These are phyloP conservation scores for Wickerhamomyces bovis DNA, from an alignment of 805 yeast species.

Conservation along the genomic window DNA sequence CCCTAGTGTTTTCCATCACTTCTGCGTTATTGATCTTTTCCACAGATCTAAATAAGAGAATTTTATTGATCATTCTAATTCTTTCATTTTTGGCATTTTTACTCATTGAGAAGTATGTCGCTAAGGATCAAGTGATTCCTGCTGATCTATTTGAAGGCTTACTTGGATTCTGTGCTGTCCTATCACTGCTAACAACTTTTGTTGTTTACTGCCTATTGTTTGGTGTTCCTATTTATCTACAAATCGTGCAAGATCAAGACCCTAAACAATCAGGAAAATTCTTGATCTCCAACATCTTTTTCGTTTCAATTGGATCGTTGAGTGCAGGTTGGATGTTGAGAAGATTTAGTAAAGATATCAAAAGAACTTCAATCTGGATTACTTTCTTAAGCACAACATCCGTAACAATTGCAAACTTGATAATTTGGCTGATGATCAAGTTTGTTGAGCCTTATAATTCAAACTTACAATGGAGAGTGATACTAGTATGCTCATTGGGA, in stretches of 20 bases:
- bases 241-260: conserved; percentile 25
- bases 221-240: conserved; percentile 1
- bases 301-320: conserved; percentile 17
- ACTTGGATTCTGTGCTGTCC: conserved; percentile 28
- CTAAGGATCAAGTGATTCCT: conserved; percentile 32
- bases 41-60: conserved; percentile 7
- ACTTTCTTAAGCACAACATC: neutral
- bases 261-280: conserved; percentile 31
- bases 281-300: conserved; percentile 30
- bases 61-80: conserved; percentile 1
- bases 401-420: conserved; percentile 5
- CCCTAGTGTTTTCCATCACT: conserved; percentile 26
- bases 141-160: conserved; percentile 30
- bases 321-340: conserved; percentile 26
- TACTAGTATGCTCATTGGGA: conserved; percentile 21
- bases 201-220: neutral
- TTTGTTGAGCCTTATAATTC: conserved; percentile 7
- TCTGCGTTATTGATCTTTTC: conserved; percentile 28
- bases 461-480: conserved; percentile 9
- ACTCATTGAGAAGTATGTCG: conserved; percentile 30
- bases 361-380: conserved; percentile 2
- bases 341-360: conserved; percentile 1
- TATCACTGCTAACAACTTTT: conserved; percentile 1
- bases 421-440: conserved; percentile 1
- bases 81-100: conserved; percentile 18